Evolutionary conservation across 371 early-diverging fungal genomes (phyloP).

Genomic region (Rhizopus arrhizus): DNA sequence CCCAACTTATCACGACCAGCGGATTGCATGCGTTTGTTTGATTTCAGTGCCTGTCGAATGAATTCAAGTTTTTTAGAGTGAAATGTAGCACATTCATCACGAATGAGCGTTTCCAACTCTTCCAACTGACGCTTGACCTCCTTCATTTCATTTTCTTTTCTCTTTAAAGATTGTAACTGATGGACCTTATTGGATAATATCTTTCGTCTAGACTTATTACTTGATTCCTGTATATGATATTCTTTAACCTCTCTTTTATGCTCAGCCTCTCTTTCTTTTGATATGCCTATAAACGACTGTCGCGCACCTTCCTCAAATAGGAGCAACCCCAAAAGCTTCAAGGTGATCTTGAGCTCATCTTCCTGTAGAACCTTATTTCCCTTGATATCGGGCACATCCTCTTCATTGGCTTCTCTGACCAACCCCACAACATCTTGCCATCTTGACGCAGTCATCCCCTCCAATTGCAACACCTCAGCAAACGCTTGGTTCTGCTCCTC

Average conservation of each 20-base stretch:
- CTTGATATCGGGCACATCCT: constrained; percentile 10
- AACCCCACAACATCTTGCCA: constrained; percentile 40
- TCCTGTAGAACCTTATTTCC: neutral
- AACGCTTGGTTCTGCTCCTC: constrained; percentile 23
- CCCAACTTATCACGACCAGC: constrained; percentile 30
- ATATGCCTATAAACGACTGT: constrained; percentile 11
- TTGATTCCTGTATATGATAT: constrained; percentile 19
- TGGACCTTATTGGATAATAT: constrained; percentile 17
- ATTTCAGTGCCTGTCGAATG: constrained; percentile 9
- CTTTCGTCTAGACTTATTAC: constrained; percentile 17
- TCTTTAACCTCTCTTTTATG: constrained; percentile 22
- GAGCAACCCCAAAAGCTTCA: constrained; percentile 29
- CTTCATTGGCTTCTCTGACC: constrained; percentile 19
- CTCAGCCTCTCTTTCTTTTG: constrained; percentile 20
- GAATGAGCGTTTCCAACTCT: constrained; percentile 23
- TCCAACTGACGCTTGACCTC: constrained; percentile 21
- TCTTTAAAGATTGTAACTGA: constrained; percentile 18
- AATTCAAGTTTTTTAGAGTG: constrained; percentile 22
- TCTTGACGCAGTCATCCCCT: constrained; percentile 33
- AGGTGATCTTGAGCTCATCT: constrained; percentile 26
- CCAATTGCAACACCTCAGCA: constrained; percentile 13
- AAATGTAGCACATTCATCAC: constrained; percentile 24
- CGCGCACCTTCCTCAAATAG: constrained; percentile 24
- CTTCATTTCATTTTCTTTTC: constrained; percentile 15
- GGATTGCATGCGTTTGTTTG: constrained; percentile 25